phyloP scores from a whole-genome alignment of 1,284 basidiomycete species.

The Ganoderma lingzhi region DNA sequence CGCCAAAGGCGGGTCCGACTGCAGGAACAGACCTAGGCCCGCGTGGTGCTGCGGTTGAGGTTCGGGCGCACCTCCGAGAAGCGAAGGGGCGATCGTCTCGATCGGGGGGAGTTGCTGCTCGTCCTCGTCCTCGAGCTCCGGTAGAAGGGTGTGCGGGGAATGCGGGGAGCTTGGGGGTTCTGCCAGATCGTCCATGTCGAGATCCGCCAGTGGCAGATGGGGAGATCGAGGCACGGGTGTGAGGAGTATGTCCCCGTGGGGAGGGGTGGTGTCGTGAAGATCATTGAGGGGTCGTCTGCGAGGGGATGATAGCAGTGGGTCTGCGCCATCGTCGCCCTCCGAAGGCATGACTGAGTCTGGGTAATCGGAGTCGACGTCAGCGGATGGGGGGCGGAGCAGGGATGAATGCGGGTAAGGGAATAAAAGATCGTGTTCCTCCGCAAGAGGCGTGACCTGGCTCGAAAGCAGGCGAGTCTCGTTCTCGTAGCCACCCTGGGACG shows the following conservation, averaged over 20 bases:
- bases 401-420: constrained; percentile 22
- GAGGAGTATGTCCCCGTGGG: constrained; percentile 26
- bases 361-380: constrained; percentile 32
- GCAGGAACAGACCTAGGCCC: constrained; percentile 37
- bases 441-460: constrained; percentile 29
- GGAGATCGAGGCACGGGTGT: constrained; percentile 36
- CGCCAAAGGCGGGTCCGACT: constrained; percentile 42
- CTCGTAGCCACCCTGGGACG: constrained; percentile 37
- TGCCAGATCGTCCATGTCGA: constrained; percentile 22
- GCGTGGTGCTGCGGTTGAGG: constrained; percentile 17
- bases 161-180: constrained; percentile 27
- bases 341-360: constrained; percentile 35
- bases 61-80: constrained; percentile 16
- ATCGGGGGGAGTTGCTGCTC: no score
- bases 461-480: constrained; percentile 43
- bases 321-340: no score
- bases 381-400: constrained; percentile 21
- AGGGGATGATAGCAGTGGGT: no score
- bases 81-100: constrained; percentile 30
- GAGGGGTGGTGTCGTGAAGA: constrained; percentile 24
- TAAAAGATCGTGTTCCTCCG: constrained; percentile 27
- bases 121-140: constrained; percentile 26
- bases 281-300: constrained; percentile 29
- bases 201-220: constrained; percentile 24
- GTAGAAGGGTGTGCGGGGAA: constrained; percentile 27